phyloP scores from a whole-genome alignment of 768 basidiomycete species.

The Saitozyma sp. region DNA sequence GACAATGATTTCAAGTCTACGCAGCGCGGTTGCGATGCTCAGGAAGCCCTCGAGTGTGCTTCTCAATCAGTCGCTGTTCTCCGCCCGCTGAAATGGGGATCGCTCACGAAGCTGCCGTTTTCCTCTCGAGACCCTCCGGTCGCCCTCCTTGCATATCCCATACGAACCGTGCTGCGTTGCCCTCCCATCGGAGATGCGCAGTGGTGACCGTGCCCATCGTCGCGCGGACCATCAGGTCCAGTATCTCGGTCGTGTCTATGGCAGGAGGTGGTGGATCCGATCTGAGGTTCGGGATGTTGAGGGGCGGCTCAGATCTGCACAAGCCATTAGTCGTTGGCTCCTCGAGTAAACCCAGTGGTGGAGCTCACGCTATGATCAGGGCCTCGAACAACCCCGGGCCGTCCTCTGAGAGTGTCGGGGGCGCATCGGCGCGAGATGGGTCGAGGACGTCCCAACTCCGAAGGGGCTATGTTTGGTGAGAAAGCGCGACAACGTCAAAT shows the following conservation, averaged over 20 bases:
- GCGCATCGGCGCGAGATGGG: not conserved
- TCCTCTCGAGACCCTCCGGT: constrained; percentile 17
- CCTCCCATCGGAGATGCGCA: constrained; percentile 26
- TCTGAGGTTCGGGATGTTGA: constrained; percentile 2
- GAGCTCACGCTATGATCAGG: constrained; percentile 14
- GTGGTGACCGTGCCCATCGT: constrained; percentile 34
- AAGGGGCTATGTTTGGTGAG: constrained; percentile 9
- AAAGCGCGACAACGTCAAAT: no score
- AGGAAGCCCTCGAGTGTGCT: constrained; percentile 18
- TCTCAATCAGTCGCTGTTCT: not conserved
- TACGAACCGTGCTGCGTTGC: constrained; percentile 11
- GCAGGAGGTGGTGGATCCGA: not conserved
- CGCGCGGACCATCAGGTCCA: constrained; percentile 28
- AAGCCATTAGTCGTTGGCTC: not conserved
- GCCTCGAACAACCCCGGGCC: constrained; percentile 16
- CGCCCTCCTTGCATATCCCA: constrained; percentile 17
- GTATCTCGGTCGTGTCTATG: constrained; percentile 13
- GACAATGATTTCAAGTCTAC: constrained; percentile 35
- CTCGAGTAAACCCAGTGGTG: not conserved
- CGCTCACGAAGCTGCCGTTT: constrained; percentile 21
- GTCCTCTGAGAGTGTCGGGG: constrained; percentile 13
- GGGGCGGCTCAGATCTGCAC: constrained; percentile 1
- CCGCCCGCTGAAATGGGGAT: not conserved
- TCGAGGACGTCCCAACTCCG: constrained; percentile 21
- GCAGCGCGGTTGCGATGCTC: constrained; percentile 29